A percentile compares a stretch with the other conserved stretches of the same genome.
Evolutionary conservation across 2,329 filamentous ascomycete species (phyloP).

Genomic region (Chaetomiaceae sp.): DNA sequence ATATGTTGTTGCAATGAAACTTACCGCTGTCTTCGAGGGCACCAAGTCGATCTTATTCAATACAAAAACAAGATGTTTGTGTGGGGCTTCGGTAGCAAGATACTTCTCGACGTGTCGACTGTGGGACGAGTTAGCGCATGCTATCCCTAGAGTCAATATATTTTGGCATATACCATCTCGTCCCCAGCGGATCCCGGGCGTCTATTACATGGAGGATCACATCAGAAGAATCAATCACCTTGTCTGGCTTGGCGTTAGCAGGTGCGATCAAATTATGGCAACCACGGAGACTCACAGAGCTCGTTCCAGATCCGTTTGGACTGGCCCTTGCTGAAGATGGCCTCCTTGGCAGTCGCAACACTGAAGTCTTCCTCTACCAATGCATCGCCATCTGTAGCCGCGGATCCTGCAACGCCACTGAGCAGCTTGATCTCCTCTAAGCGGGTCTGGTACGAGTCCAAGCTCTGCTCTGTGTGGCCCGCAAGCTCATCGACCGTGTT

Average conservation of each 20-base stretch:
- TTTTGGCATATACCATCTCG: conserved; percentile 55
- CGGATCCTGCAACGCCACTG: conserved; percentile 61
- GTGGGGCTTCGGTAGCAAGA: conserved; percentile 84
- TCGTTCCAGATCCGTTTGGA: conserved; percentile 98
- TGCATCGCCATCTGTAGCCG: conserved; percentile 45
- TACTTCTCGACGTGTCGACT: conserved; percentile 87
- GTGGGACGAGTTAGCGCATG: neutral
- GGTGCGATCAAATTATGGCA: neutral
- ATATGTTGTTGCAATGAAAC: conserved; percentile 42
- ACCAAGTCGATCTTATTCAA: conserved; percentile 92
- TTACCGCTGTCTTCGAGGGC: conserved; percentile 89
- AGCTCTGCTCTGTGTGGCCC: conserved; percentile 71
- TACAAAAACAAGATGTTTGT: conserved; percentile 91
- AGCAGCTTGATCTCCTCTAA: conserved; percentile 74
- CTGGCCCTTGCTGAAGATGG: conserved; percentile 91
- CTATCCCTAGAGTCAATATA: too few relatives aligned
- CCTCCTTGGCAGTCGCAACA: conserved; percentile 65
- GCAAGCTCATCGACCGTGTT: conserved; percentile 78
- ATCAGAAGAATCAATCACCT: conserved; percentile 92
- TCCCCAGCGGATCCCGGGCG: conserved; percentile 83
- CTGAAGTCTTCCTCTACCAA: conserved; percentile 39
- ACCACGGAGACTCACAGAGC: conserved; percentile 45
- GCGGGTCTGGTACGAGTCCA: conserved; percentile 76
- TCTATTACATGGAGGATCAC: conserved; percentile 94
- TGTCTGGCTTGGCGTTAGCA: conserved; percentile 47